Evolutionary conservation across 768 basidiomycete species (phyloP).

Genomic region (Hirschioporus abietinus): DNA sequence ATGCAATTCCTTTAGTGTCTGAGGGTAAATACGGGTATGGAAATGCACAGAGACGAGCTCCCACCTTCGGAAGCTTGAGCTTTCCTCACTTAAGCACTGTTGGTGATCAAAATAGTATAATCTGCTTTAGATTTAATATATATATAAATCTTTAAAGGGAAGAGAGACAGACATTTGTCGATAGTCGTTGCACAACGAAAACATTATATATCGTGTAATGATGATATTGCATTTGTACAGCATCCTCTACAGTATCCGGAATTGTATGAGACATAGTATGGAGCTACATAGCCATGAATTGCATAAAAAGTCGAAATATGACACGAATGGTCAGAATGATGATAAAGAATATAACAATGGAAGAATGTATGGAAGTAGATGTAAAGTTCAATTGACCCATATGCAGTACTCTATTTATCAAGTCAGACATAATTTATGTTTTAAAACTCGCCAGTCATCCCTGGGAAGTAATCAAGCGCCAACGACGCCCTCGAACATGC

Average conservation of each 20-base stretch:
- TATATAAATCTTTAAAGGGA: too few species aligned
- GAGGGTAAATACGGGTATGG: too few species aligned
- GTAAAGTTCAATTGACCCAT: background rate
- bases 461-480: background rate
- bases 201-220: background rate
- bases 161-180: too few species aligned
- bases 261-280: background rate
- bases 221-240: background rate
- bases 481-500: conserved; percentile 32
- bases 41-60: too few species aligned
- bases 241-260: background rate
- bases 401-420: background rate
- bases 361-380: background rate
- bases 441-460: background rate
- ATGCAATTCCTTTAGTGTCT: too few species aligned
- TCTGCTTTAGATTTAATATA: too few species aligned
- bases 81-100: too few species aligned
- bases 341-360: background rate
- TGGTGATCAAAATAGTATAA: too few species aligned
- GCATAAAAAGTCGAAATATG: background rate
- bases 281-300: background rate
- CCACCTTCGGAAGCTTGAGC: too few species aligned
- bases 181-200: too few species aligned
- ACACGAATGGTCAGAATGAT: background rate
- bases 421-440: background rate